Base-by-base conservation (phyloP, 177 flowering plant species). In the Vitis hybrid region DNA sequence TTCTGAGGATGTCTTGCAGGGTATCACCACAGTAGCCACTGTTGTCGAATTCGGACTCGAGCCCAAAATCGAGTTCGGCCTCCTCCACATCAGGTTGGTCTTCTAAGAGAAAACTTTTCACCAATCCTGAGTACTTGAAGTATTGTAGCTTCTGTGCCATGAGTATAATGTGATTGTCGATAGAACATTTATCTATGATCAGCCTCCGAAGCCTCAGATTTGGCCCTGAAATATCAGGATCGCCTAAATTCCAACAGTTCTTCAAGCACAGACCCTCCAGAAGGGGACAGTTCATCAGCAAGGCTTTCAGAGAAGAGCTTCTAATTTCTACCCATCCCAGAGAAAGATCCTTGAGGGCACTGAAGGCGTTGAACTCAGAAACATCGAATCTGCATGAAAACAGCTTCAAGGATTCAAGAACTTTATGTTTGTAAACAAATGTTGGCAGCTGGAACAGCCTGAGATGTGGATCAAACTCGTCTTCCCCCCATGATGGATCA, bases 181-280 rank as follows among this genome's bases (percentile, higher is more conserved):
- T 7, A 21, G 19, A 60, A 68, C 84, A 81, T 3, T 72, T 52
- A 2, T 79, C 80, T 2, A 81, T n/a, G 1, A 18, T 39, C 73
- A 79, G 61, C 12, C 9, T 52, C 10, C 13, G 33, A 1, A 80
- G 58, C 57, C 56, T 29, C 65, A 56, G 5, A 33, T 49, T 12
- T 6, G 29, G 60, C 1, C 18, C 56, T 3, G 18, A 10, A 2
- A 79, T 70, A 15, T 65, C 31, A 10, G 72, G 8, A 14, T 19
- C 1, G 3, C 56, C 50, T 5, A 67, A 18, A 5, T 48, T 64
- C 71, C 66, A 58, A 56, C 82, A 79, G 10, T 62, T 70, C 61
- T 74, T 72, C 39, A 81, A 14, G 15, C 52, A 70, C 18, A 81
- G 56, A 68, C 66, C 74, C 70, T 74, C 75, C 1, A 81, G 67